Evolutionary conservation across 495 filamentous ascomycete genomes (phyloP).

Genomic region (Usnea hakonensis): DNA sequence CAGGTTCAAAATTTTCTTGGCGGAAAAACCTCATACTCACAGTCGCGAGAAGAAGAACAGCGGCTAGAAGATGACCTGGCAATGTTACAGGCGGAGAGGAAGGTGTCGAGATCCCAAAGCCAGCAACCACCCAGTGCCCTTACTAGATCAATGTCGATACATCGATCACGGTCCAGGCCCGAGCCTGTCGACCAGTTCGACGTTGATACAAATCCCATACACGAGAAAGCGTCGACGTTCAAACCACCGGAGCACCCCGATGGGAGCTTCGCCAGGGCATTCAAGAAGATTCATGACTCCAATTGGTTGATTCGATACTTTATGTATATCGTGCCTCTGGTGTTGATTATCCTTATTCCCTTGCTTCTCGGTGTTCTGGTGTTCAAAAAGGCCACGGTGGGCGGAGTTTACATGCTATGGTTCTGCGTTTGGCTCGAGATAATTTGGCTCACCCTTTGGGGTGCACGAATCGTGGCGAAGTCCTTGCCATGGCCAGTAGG

Average conservation of each 20-base stretch:
- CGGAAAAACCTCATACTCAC: constrained; percentile 39
- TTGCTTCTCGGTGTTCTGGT: constrained; percentile 66
- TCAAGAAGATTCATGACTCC: constrained; percentile 63
- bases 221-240: constrained; percentile 61
- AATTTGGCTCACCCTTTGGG: constrained; percentile 89
- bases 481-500: constrained; percentile 61
- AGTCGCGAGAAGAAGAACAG: constrained; percentile 57
- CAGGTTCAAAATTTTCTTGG: constrained; percentile 25
- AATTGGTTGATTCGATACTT: constrained; percentile 78
- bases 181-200: constrained; percentile 80
- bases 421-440: constrained; percentile 93
- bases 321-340: constrained; percentile 74
- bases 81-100: constrained; percentile 71
- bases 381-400: constrained; percentile 58
- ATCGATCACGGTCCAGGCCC: constrained; percentile 39
- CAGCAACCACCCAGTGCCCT: constrained; percentile 30
- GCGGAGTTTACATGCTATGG: constrained; percentile 75
- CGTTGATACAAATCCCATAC: constrained; percentile 62
- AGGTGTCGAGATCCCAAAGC: constrained; percentile 50
- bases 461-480: constrained; percentile 67
- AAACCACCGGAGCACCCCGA: constrained; percentile 60
- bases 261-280: constrained; percentile 51
- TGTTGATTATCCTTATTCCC: constrained; percentile 68
- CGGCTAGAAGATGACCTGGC: constrained; percentile 79
- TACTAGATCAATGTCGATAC: constrained; percentile 37